Evolutionary conservation across 805 yeast species (phyloP).

Genomic region (Saccharomycopsis capsularis): DNA sequence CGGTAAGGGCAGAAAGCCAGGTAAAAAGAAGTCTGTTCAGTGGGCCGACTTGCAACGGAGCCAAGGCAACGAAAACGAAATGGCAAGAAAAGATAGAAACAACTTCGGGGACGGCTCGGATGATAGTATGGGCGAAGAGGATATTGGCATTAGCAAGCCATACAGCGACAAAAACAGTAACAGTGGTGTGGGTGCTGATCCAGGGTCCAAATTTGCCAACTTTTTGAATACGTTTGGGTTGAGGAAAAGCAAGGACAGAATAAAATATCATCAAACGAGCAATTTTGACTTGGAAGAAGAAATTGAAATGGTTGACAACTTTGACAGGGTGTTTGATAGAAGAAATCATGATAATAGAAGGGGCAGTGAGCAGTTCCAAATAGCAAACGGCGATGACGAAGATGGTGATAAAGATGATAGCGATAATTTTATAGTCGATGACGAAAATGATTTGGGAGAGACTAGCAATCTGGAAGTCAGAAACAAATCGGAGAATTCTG

Average conservation of each 20-base stretch:
- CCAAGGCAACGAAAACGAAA: background rate
- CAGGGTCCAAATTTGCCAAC: background rate
- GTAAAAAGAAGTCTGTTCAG: conserved; percentile 21
- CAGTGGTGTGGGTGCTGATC: background rate
- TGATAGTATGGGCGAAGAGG: background rate
- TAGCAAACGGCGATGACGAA: background rate
- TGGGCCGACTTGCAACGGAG: conserved; percentile 21
- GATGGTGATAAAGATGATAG: conserved; percentile 3
- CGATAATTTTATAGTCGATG: no score
- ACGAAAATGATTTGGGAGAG: no score
- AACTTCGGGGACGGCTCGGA: background rate
- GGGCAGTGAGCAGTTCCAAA: background rate
- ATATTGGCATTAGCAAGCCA: background rate
- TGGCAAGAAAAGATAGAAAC: background rate
- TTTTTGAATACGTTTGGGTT: conserved; percentile 7
- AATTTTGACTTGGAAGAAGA: conserved; percentile 17
- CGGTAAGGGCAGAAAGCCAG: background rate
- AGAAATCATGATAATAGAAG: background rate
- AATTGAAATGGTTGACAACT: conserved; percentile 10
- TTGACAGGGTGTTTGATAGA: background rate
- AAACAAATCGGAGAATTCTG: no score
- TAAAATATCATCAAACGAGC: conserved; percentile 16
- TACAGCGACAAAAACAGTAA: background rate
- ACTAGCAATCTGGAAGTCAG: no score
- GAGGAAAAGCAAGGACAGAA: background rate